Conservation (phyloP, 257 asterid species). For the Gynochthodes officinalis region DNA sequence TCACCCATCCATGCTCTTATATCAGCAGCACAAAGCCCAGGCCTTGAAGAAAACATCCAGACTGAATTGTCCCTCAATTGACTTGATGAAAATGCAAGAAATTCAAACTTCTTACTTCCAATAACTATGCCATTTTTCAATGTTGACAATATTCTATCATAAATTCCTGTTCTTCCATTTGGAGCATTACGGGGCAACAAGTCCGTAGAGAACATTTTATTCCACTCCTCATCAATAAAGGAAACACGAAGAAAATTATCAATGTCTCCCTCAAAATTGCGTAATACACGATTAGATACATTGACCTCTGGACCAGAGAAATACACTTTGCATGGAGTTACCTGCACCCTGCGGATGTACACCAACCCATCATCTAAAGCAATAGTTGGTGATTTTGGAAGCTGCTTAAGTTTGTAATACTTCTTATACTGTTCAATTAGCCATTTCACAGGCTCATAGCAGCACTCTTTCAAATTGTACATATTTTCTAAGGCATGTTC, state of each 20-base stretch:
- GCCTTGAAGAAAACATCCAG: conserved; percentile 88
- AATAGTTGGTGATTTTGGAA: conserved; percentile 61
- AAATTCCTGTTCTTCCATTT: conserved; percentile 46
- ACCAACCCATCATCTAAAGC: conserved; percentile 68
- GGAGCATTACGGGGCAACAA: conserved; percentile 39
- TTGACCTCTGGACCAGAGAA: conserved; percentile 81
- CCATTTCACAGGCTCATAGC: conserved; percentile 80
- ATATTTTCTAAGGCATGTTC: conserved; percentile 71
- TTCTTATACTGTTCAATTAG: conserved; percentile 46
- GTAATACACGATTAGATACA: conserved; percentile 77
- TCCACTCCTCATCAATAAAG: conserved; percentile 88
- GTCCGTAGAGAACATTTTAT: conserved; percentile 60
- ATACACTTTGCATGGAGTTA: conserved; percentile 80
- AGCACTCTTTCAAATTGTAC: conserved; percentile 59
- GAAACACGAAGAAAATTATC: conserved; percentile 88
- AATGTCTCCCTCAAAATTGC: conserved; percentile 42
- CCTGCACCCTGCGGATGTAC: conserved; percentile 75
- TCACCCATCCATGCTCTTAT: conserved; percentile 90
- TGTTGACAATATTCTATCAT: conserved; percentile 56
- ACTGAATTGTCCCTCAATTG: conserved; percentile 77
- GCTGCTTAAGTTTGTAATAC: conserved; percentile 32
- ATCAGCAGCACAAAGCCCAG: conserved; percentile 38
- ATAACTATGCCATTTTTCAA: conserved; percentile 61
- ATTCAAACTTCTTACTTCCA: conserved; percentile 69
- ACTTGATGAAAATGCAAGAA: conserved; percentile 93